Conservation (phyloP, 352 stramenopile genomes). For the Pythium volutum region DNA sequence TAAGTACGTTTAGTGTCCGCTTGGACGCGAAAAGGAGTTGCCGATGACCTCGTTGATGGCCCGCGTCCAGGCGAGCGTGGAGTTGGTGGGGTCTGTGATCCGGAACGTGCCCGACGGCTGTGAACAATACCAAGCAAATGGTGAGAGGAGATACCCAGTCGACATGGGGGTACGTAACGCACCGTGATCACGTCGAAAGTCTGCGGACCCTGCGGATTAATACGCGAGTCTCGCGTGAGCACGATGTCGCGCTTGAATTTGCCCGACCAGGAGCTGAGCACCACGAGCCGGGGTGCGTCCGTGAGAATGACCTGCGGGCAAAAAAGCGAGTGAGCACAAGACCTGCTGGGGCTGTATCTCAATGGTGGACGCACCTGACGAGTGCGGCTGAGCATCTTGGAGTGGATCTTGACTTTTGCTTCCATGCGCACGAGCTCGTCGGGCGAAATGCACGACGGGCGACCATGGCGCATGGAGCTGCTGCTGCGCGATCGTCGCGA, state of each 20-base stretch:
- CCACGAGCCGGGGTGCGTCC: conserved; percentile 59
- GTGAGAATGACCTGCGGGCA: conserved; percentile 51
- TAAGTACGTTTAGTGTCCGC: conserved; percentile 19
- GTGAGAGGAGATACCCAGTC: not conserved
- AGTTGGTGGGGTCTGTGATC: conserved; percentile 55
- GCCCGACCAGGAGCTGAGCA: conserved; percentile 65
- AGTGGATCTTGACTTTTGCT: conserved; percentile 73
- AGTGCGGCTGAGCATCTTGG: conserved; percentile 76
- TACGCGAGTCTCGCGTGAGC: conserved; percentile 56
- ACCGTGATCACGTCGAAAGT: conserved; percentile 80
- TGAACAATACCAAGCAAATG: not conserved
- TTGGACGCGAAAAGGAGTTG: conserved; percentile 15
- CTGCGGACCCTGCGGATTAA: conserved; percentile 66
- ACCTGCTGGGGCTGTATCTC: not conserved
- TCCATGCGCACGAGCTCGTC: conserved; percentile 72
- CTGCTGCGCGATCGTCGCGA: conserved; percentile 56
- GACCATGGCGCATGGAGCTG: conserved; percentile 52
- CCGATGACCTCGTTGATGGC: conserved; percentile 40
- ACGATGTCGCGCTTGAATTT: conserved; percentile 74
- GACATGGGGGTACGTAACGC: conserved; percentile 13
- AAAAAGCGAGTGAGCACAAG: not conserved
- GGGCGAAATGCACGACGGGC: conserved; percentile 54
- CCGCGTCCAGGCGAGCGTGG: conserved; percentile 58
- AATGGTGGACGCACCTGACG: conserved; percentile 38
- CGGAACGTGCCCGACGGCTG: conserved; percentile 59